Evolutionary conservation across 805 yeast species (phyloP), one percentile per base, ranked within the genome.

Genomic region (Candida schatavii): DNA sequence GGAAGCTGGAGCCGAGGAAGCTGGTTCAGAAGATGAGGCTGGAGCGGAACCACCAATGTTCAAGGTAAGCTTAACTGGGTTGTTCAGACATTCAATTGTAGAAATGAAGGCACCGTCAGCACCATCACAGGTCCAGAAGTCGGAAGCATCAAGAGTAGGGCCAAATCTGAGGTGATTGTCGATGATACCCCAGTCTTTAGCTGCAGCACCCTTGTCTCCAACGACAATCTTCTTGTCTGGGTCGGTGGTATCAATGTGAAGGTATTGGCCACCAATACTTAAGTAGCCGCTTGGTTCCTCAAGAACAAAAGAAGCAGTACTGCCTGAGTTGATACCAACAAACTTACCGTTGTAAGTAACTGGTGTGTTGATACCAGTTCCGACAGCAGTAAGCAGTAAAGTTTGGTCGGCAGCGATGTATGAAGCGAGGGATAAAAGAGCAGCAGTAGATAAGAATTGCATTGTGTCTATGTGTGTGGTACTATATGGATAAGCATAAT

Each of bases 251-350:
- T 43, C 45, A 1, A 50, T 46, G 31, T 43, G 37, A 23, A 49
- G 35, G 41, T 50, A 49, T 30, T 51, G 29, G 31, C 57, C 64
- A 30, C 43, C 47, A 39, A 51, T 50, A n/a, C 45, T 31, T 18
- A 56, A 45, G 51, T 48, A 61, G 10, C 69, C 69, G 37, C 55
- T 45, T 27, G 70, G 68, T 39, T 59, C 61, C 35, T 49, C 44
- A 50, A 64, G 62, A 13, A 18, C 18, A 7, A 31, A 31, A 40
- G 38, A 36, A 29, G 49, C 31, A 23, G 51, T 57, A 38, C 54
- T 40, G 6, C 30, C 23, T 36, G 55, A 57, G 30, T 22, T 18
- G 25, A 36, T 13, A 25, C 13, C 26, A 18, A 36, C 23, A 21
- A 39, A 46, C 5, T 41, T 35, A 37, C 54, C 45, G 18, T 45